Conservation (phyloP, 805 yeast genomes). For the Wickerhamomyces alni region DNA sequence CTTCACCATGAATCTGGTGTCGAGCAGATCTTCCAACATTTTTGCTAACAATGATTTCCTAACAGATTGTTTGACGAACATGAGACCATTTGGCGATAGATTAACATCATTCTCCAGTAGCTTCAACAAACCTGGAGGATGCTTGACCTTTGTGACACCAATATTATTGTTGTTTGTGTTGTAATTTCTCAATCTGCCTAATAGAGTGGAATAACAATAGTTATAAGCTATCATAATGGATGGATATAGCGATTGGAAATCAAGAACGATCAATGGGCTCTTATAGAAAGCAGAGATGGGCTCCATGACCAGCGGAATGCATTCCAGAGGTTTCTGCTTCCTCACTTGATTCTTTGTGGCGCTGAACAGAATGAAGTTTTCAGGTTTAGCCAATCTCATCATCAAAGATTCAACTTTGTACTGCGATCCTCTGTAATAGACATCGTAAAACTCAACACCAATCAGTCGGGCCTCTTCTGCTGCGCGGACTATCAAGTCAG, state of each 20-base stretch:
- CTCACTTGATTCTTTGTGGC: constrained; percentile 80
- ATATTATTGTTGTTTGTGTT: constrained; percentile 37
- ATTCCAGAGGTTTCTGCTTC: constrained; percentile 78
- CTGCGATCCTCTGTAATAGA: constrained; percentile 88
- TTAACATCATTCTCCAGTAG: constrained; percentile 47
- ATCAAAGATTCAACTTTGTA: constrained; percentile 87
- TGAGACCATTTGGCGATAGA: constrained; percentile 83
- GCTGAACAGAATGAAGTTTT: constrained; percentile 65
- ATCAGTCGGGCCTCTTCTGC: constrained; percentile 79
- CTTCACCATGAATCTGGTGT: constrained; percentile 74
- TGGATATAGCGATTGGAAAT: constrained; percentile 92
- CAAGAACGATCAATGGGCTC: constrained; percentile 84
- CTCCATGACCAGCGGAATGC: constrained; percentile 89
- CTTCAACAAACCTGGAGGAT: constrained; percentile 53
- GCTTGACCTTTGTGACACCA: constrained; percentile 42
- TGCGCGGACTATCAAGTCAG: constrained; percentile 63
- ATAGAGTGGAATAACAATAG: constrained; percentile 70
- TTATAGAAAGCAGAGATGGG: constrained; percentile 82
- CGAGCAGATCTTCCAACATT: constrained; percentile 80
- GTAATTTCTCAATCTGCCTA: constrained; percentile 57
- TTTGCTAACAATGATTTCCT: constrained; percentile 72
- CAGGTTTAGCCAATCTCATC: constrained; percentile 67
- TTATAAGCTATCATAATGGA: constrained; percentile 89
- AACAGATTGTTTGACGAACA: constrained; percentile 60
- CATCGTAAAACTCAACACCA: constrained; percentile 87